Base-by-base conservation (phyloP, 176 grass and related monocot genomes). In the Musa acuminata region DNA sequence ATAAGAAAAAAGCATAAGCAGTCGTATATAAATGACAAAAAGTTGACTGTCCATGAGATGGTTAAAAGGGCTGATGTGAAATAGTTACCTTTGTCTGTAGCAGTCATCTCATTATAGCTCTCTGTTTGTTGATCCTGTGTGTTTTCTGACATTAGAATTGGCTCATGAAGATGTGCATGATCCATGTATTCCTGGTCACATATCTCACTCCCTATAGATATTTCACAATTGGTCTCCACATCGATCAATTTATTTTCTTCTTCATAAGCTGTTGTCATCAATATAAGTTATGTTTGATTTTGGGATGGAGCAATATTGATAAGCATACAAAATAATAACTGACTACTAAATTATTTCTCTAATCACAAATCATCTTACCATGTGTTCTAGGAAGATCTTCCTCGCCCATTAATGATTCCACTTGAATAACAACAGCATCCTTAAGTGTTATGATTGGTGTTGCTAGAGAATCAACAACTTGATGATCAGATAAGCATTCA, bases 191-290 rank as follows among this genome's bases (percentile, higher is more conserved):
- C 81, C 64, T 93, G 79, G 57, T 89, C 82, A 78, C 67, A 69
- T 73, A 90, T 88, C 51, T 88, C 85, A 71, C 84, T 80, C 20
- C 53, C 83, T 21, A 83, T 83, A 52, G 87, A 78, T 78, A 83
- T 81, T 63, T 83, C 64, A 52, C 53, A 73, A 82, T 80, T 63
- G 52, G 54, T 3, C 11, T 82, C 79, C 11, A 67, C 68, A 27
- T 80, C 82, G 58, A 80, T 59, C 70, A 84, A 69, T 69, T 79
- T 84, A 22, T 27, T 74, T 12, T 80, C 78, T 60, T 84, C 64
- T 72, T 78, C 84, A 80, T 13, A 52, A 87, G 64, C 84, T 91
- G 75, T 72, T 80, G 83, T 51, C 70, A 74, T 53, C 20, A 87
- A 48, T 83, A 76, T 49, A 74, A 77, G 70, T 67, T 83, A 67